Evolutionary conservation across 306 rosid genomes (phyloP), one percentile per base, ranked within the genome.

Genomic region (Cajanus cajan): DNA sequence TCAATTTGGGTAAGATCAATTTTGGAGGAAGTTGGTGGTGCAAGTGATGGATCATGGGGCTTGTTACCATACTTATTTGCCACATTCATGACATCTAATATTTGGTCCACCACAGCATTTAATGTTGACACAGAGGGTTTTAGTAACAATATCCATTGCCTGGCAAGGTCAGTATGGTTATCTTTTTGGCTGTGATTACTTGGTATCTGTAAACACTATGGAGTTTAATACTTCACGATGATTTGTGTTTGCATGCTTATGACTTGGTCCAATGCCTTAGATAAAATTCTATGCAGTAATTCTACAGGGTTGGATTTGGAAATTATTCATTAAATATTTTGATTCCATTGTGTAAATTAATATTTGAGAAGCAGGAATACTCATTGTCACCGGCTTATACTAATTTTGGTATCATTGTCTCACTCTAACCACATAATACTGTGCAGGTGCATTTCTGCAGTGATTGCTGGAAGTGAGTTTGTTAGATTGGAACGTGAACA

Each of bases 11-110:
- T 95, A 85, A 91, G 89, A 86, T 89, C 97, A 70, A 90, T 95
- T 83, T 93, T 95, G 74, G 97, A 90, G 86, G 96, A 92, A 79
- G 97, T 90, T 34, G 97, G 98, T 37, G 91, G 98, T 85, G 98
- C 98, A 79, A 91, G 89, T 80, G 97, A 95, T 78, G 96, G 98
- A 71, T 95, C 98, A 9, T 95, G 98, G 98, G 90, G 91, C 88
- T 88, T 95, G 87, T 83, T 95, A 82, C 98, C 98, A 0, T 95
- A 95, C 85, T 85, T 95, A 75, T 95, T 95, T 90, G 89, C 98
- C 69, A 88, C 97, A 73, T 92, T 95, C 85, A 92, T 95, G 98
- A 93, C 94, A 57, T 92, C 98, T 77, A 92, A 80, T 84, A 86
- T 95, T 78, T 95, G 98, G 98, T 81, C 84, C 74, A 88, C 92